phyloP scores from a whole-genome alignment of 768 basidiomycete genomes.

The Chiua virens region DNA sequence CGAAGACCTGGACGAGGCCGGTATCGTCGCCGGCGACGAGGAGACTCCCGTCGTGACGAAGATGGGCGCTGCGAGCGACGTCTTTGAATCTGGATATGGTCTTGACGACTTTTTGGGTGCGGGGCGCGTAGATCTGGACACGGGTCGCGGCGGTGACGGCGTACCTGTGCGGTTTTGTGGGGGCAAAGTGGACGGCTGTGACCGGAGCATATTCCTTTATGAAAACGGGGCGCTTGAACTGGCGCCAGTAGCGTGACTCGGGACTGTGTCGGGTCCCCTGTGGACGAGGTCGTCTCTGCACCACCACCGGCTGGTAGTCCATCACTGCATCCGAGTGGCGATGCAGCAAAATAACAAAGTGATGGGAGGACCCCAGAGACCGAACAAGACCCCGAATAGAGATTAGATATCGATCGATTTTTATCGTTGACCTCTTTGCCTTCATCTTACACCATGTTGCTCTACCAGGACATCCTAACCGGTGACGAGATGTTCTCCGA shows the following conservation, averaged over 20 bases:
- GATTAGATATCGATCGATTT: slow-evolving; percentile 23
- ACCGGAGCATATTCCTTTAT: slow-evolving; percentile 97
- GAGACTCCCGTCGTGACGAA: slow-evolving; percentile 91
- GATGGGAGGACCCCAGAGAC: slow-evolving; percentile 8
- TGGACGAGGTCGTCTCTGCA: slow-evolving; percentile 57
- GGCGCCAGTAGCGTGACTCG: slow-evolving; percentile 85
- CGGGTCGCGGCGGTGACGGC: slow-evolving; percentile 94
- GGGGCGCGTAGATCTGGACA: slow-evolving; percentile 93
- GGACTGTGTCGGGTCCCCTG: slow-evolving; percentile 59
- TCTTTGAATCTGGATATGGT: slow-evolving; percentile 97
- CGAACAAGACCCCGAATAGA: slow-evolving; percentile 4
- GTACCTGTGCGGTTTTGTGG: slow-evolving; percentile 86
- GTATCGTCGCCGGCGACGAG: slow-evolving; percentile 95
- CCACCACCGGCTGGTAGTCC: slow-evolving; percentile 80
- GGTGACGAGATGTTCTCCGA: slow-evolving; percentile 94
- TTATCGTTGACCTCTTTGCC: not conserved
- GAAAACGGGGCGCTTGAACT: slow-evolving; percentile 88
- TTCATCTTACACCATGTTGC: slow-evolving; percentile 53
- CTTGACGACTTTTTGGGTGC: slow-evolving; percentile 95
- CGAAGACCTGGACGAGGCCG: slow-evolving; percentile 89
- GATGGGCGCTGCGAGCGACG: slow-evolving; percentile 84
- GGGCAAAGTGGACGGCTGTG: slow-evolving; percentile 91
- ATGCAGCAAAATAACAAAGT: not conserved
- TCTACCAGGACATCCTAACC: slow-evolving; percentile 71
- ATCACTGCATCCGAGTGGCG: slow-evolving; percentile 34